phyloP scores from a whole-genome alignment of 2,329 filamentous ascomycete genomes.

The Septoria petroselini region DNA sequence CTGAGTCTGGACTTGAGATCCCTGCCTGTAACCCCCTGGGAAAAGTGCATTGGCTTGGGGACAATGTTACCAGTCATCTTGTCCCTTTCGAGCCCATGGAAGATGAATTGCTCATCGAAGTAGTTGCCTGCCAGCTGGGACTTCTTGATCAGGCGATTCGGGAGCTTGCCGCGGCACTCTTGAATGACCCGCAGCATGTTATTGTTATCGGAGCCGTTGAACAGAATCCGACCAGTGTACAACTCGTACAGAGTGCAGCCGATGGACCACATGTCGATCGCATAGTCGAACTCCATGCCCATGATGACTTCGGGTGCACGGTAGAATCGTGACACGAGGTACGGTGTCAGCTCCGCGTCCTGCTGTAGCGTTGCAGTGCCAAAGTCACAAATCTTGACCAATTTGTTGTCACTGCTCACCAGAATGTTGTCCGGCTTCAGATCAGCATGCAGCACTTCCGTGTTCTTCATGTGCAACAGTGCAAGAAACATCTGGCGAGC shows the following conservation, averaged over 20 bases:
- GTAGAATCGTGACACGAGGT: slow-evolving; percentile 96
- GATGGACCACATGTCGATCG: slow-evolving; percentile 96
- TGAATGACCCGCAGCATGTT: slow-evolving; percentile 97
- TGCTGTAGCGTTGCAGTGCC: slow-evolving; percentile 91
- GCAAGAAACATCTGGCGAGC: slow-evolving; percentile 93
- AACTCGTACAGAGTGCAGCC: slow-evolving; percentile 96
- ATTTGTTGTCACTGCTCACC: slow-evolving; percentile 75
- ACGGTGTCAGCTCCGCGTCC: slow-evolving; percentile 89
- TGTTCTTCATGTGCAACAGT: slow-evolving; percentile 81
- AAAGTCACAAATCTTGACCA: slow-evolving; percentile 92
- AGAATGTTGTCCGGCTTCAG: slow-evolving; percentile 97
- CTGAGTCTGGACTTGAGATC: slow-evolving; percentile 79
- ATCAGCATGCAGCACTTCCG: slow-evolving; percentile 92
- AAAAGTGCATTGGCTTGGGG: slow-evolving; percentile 62
- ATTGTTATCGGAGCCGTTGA: slow-evolving; percentile 93
- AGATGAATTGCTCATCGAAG: slow-evolving; percentile 68
- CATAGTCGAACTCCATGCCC: slow-evolving; percentile 92
- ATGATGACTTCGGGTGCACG: slow-evolving; percentile 95
- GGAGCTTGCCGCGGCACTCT: slow-evolving; percentile 91
- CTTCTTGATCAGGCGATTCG: slow-evolving; percentile 80
- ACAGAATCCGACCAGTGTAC: slow-evolving; percentile 95
- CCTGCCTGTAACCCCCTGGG: slow-evolving; percentile 59
- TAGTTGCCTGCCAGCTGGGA: slow-evolving; percentile 72
- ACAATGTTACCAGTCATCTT: slow-evolving; percentile 80
- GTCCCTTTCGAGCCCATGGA: slow-evolving; percentile 80